phyloP scores from a whole-genome alignment of 164 flowering plant genomes.

The Sedum album region DNA sequence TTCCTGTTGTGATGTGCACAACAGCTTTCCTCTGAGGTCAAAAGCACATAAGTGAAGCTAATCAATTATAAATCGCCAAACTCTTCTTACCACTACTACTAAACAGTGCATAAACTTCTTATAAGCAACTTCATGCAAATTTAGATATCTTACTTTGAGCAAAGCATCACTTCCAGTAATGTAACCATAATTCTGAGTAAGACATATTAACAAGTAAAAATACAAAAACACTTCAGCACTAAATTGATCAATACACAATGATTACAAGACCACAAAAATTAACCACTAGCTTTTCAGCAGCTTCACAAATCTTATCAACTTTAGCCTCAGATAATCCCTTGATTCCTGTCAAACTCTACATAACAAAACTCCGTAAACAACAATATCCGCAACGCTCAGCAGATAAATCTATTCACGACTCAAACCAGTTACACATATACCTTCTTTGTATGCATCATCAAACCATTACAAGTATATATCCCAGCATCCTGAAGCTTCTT shows the following conservation, averaged over 20 bases:
- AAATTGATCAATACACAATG: neutral
- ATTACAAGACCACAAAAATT: conserved; percentile 13
- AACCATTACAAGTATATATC: neutral
- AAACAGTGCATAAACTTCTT: too few relatives aligned
- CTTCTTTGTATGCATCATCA: neutral
- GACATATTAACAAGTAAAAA: neutral
- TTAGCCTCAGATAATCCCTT: conserved; percentile 50
- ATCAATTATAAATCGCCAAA: neutral
- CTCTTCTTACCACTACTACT: neutral
- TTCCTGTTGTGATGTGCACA: conserved; percentile 82
- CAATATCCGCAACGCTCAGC: neutral
- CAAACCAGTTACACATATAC: neutral
- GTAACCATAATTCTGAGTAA: conserved; percentile 75
- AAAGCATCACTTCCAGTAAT: conserved; percentile 93
- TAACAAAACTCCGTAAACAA: neutral
- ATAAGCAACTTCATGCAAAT: neutral
- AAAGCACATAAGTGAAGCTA: neutral
- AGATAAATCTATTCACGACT: neutral
- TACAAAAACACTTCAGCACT: neutral
- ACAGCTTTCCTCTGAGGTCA: conserved; percentile 63
- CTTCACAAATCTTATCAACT: conserved; percentile 97
- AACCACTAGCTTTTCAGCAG: conserved; percentile 94
- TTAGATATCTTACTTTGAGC: conserved; percentile 49
- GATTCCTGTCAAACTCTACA: neutral
- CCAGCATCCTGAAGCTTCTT: neutral